A percentile compares a stretch with the other conserved stretches of the same genome.
Evolutionary conservation across 352 stramenopile genomes (phyloP).

Genomic region (Globisporangium nodosum): DNA sequence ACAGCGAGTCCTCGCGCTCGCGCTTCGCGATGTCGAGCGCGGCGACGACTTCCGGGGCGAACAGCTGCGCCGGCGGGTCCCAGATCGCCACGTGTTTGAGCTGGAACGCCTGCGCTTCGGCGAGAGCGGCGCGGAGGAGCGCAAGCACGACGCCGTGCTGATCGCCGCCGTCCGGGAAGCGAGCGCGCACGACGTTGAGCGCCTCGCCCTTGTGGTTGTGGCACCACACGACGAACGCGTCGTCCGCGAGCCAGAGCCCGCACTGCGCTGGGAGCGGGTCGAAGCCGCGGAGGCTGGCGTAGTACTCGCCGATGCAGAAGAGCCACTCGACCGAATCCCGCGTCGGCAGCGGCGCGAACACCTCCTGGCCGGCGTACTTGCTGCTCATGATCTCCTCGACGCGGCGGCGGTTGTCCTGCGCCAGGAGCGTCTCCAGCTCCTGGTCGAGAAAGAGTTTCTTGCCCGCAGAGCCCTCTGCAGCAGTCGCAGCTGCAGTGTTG

Average conservation of each 20-base stretch:
- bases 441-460: slow-evolving; percentile 28
- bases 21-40: slow-evolving; percentile 26
- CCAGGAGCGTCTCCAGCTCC: slow-evolving; percentile 31
- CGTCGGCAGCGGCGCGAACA: slow-evolving; percentile 40
- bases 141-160: slow-evolving; percentile 9
- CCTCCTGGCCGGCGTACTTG: slow-evolving; percentile 22
- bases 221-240: slow-evolving; percentile 59
- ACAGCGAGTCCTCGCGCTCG: slow-evolving; percentile 48
- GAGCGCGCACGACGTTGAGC: slow-evolving; percentile 44
- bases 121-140: slow-evolving; percentile 28
- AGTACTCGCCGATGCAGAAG: slow-evolving; percentile 52
- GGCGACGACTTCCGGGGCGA: slow-evolving; percentile 13
- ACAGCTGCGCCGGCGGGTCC: slow-evolving; percentile 24
- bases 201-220: slow-evolving; percentile 58
- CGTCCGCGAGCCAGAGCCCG: slow-evolving; percentile 27
- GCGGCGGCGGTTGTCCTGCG: slow-evolving; percentile 30
- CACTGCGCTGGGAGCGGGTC: slow-evolving; percentile 30
- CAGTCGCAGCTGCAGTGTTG: slow-evolving; percentile 6
- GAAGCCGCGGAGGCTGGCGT: slow-evolving; percentile 28
- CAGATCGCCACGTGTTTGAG: slow-evolving; percentile 41
- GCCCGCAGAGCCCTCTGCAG: background rate
- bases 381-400: slow-evolving; percentile 22
- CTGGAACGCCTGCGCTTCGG: slow-evolving; percentile 35
- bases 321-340: slow-evolving; percentile 63
- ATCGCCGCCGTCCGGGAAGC: slow-evolving; percentile 19